Evolutionary conservation across 2,329 filamentous ascomycete species (phyloP), one percentile per base, ranked within the genome.

Genomic region (Xylariomycetidae sp.): DNA sequence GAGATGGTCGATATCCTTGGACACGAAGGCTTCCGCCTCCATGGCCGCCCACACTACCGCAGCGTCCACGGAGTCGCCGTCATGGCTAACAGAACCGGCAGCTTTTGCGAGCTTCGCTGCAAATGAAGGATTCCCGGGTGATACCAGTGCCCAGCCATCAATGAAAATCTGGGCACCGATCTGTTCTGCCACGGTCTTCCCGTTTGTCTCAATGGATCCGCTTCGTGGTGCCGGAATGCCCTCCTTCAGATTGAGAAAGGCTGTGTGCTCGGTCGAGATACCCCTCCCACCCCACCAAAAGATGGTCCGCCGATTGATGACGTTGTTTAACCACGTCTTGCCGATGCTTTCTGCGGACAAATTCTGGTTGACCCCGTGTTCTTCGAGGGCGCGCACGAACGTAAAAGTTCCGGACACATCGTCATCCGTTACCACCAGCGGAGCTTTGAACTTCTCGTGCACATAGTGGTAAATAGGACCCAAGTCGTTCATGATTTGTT

Each of bases 101-200:
- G 48, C 47, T 10, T 46, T 37, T 0, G 61, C 60, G 7, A 64
- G 38, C 12, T 37, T 39, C 3, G 56, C 51, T 1, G 61, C 61
- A 6, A 57, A 31, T 0, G 20, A 33, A 5, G 59, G 57, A 14
- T 56, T 42, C 0, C 55, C 55, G 0, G 59, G 56, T 0, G 49
- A 41, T 3, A 54, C 54, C 41, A 63, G 43, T 6, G 55, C 58
- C 50, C 54, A 62, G 6, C 54, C 59, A 36, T 63, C 59, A 35
- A 62, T 57, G 34, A 63, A 63, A 16, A 62, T 63, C 44, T 61
- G 58, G 3, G 56, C 59, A 7, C 59, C 59, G 19, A 62, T 61
- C 46, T 62, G 59, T 38, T 61, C 53, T 1, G 59, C 56, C 14
- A 59, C 42, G 0, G 55, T 58, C 18, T 32, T 32, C 4, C 57